Evolutionary conservation across 2,329 filamentous ascomycete species (phyloP).

Genomic region (Sphaerostilbella broomeana): DNA sequence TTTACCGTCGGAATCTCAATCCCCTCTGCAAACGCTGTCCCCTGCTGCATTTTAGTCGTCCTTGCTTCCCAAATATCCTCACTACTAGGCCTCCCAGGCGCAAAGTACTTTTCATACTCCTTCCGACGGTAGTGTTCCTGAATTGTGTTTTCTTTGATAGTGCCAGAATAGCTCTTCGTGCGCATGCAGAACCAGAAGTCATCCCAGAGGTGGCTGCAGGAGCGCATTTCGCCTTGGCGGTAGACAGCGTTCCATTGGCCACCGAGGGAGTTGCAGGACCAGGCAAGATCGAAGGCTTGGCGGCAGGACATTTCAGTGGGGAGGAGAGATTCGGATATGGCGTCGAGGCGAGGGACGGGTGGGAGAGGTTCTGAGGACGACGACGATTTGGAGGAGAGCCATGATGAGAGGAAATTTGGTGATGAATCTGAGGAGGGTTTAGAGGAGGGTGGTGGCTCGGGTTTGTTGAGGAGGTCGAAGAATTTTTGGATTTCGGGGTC

Average conservation of each 20-base stretch:
- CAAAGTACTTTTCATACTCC: constrained; percentile 61
- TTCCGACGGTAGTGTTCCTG: constrained; percentile 62
- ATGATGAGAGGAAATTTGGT: constrained; percentile 21
- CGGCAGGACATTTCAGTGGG: constrained; percentile 83
- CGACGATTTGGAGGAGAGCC: constrained; percentile 26
- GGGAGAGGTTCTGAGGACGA: constrained; percentile 12
- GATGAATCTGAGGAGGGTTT: constrained; percentile 17
- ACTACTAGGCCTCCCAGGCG: constrained; percentile 59
- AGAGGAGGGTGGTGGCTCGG: constrained; percentile 22
- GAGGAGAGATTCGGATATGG: constrained; percentile 62
- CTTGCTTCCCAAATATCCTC: constrained; percentile 87
- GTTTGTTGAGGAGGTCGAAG: constrained; percentile 38
- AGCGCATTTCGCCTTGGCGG: constrained; percentile 69
- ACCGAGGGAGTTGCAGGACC: constrained; percentile 86
- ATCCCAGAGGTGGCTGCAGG: constrained; percentile 79
- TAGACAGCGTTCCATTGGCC: constrained; percentile 92
- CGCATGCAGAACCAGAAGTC: constrained; percentile 99
- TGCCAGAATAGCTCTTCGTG: constrained; percentile 55
- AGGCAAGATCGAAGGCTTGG: constrained; percentile 83
- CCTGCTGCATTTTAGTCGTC: constrained; percentile 49
- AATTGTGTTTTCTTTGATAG: constrained; percentile 55
- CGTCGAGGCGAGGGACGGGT: constrained; percentile 29
- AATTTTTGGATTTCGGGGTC: constrained; percentile 52
- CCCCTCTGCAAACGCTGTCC: constrained; percentile 37
- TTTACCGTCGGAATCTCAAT: constrained; percentile 32